Evolutionary conservation across 805 yeast species (phyloP).

Genomic region (Metschnikowia peoriensis): DNA sequence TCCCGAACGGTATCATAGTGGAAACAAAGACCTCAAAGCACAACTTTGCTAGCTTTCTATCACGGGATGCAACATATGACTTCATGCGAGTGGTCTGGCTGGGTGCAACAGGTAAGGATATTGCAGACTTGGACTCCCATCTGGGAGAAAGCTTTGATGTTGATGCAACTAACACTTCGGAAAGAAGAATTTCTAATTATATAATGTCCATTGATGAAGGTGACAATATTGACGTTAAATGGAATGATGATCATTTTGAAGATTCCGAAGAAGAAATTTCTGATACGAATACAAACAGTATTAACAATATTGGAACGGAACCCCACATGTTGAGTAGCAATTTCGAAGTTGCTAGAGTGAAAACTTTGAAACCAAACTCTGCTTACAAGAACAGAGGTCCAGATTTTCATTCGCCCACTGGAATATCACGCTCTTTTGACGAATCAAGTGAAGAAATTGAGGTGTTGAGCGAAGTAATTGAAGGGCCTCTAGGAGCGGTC

Average conservation of each 20-base stretch:
- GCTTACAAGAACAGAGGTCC: slow-evolving; percentile 42
- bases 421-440: slow-evolving; percentile 5
- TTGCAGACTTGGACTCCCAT: slow-evolving; percentile 13
- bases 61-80: slow-evolving; percentile 75
- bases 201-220: slow-evolving; percentile 19
- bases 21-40: slow-evolving; percentile 64
- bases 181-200: slow-evolving; percentile 14
- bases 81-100: slow-evolving; percentile 72
- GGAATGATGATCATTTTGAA: slow-evolving; percentile 8
- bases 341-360: slow-evolving; percentile 7
- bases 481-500: slow-evolving; percentile 66
- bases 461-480: slow-evolving; percentile 50
- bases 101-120: slow-evolving; percentile 18
- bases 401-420: slow-evolving; percentile 48
- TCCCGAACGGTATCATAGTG: slow-evolving; percentile 83
- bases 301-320: not conserved
- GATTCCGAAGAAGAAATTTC: slow-evolving; percentile 9
- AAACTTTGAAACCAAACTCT: slow-evolving; percentile 37
- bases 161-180: slow-evolving; percentile 2
- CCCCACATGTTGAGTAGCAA: not conserved
- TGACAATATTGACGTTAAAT: slow-evolving; percentile 9
- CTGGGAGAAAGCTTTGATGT: not conserved
- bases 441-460: slow-evolving; percentile 47
- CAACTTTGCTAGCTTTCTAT: slow-evolving; percentile 82
- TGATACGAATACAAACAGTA: not conserved